A percentile compares a stretch with the other conserved stretches of the same genome.
phyloP scores from a whole-genome alignment of 108 stramenopile species.

The Craspedostauros australis region DNA sequence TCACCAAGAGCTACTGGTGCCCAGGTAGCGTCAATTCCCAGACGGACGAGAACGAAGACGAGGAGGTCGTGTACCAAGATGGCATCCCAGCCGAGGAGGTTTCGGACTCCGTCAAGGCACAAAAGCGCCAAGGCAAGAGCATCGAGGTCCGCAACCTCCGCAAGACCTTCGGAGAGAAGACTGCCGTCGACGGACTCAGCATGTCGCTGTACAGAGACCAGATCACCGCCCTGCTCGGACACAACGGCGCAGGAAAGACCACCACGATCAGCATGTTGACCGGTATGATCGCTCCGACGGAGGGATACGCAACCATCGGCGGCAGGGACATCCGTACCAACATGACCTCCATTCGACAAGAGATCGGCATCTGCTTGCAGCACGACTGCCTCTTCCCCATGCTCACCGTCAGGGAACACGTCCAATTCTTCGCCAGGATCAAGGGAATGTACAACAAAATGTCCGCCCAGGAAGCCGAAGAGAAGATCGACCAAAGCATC shows the following conservation, averaged over 20 bases:
- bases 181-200: constrained; percentile 85
- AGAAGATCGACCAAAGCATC: constrained; percentile 47
- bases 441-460: constrained; percentile 62
- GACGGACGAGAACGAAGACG: neutral
- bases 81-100: constrained; percentile 52
- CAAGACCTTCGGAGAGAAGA: constrained; percentile 86
- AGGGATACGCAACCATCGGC: constrained; percentile 73
- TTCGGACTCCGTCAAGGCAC: constrained; percentile 37
- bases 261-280: constrained; percentile 91
- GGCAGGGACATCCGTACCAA: constrained; percentile 75
- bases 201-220: constrained; percentile 86
- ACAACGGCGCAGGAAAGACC: constrained; percentile 71
- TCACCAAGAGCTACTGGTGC: constrained; percentile 71
- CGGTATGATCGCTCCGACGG: constrained; percentile 83
- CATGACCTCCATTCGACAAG: constrained; percentile 53
- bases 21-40: constrained; percentile 10
- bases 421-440: constrained; percentile 76
- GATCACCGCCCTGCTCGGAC: constrained; percentile 91
- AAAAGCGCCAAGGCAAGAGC: constrained; percentile 34
- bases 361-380: constrained; percentile 91
- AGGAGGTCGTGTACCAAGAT: constrained; percentile 15
- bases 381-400: constrained; percentile 86
- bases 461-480: constrained; percentile 47
- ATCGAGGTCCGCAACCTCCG: constrained; percentile 59
- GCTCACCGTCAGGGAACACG: constrained; percentile 87